phyloP scores from a whole-genome alignment of 495 filamentous ascomycete genomes.

The Chaetomidium leptoderma region DNA sequence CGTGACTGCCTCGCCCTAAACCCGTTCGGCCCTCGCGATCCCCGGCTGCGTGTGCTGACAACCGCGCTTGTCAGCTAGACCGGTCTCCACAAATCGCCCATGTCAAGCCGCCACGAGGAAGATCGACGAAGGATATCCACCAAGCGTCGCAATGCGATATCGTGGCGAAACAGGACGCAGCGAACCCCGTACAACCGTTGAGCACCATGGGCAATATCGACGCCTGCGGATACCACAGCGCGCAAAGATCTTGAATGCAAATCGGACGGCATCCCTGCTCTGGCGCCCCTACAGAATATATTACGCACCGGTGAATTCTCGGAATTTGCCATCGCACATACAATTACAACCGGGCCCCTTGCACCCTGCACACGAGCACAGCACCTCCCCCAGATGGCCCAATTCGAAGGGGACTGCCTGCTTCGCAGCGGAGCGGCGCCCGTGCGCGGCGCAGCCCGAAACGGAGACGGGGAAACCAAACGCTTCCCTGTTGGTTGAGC shows the following conservation, averaged over 20 bases:
- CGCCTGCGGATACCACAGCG: not conserved
- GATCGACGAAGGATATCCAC: conserved; percentile 6
- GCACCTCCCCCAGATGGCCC: not conserved
- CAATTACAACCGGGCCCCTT: conserved; percentile 7
- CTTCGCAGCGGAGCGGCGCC: conserved; percentile 2
- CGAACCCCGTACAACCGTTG: too few species aligned
- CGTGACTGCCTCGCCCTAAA: not conserved
- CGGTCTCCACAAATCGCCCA: not conserved
- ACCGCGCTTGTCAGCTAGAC: conserved; percentile 8
- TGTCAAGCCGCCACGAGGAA: not conserved
- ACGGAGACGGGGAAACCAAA: not conserved
- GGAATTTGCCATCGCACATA: conserved; percentile 21
- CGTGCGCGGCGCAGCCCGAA: conserved; percentile 10
- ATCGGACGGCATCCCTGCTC: conserved; percentile 1
- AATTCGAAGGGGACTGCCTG: not conserved
- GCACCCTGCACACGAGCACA: conserved; percentile 2
- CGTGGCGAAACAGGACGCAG: not conserved
- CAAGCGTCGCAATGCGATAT: not conserved
- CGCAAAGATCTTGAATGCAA: conserved; percentile 1
- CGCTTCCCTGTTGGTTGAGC: not conserved
- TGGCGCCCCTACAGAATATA: not conserved
- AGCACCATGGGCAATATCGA: not conserved
- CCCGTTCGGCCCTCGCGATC: conserved; percentile 3
- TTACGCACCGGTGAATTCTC: conserved; percentile 23
- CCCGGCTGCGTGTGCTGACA: conserved; percentile 9